Conservation (phyloP, 164 flowering plant genomes). For the Buxus sempervirens region DNA sequence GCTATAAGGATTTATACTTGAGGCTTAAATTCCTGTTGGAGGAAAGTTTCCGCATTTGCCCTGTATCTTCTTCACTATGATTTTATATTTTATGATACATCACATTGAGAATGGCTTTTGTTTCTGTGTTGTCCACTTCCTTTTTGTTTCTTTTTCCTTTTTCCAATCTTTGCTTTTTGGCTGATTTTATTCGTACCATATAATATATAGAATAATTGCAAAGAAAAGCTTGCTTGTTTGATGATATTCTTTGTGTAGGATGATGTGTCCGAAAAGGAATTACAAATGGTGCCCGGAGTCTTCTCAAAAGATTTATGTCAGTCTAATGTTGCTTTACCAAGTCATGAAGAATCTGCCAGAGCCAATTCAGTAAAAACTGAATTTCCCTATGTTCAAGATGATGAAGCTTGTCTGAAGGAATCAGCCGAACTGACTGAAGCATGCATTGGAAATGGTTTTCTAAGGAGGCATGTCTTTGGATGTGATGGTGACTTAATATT, state of each 20-base stretch:
- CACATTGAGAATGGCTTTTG: neutral
- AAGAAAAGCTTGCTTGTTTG: neutral
- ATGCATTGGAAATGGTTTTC: conserved; percentile 47
- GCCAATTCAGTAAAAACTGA: conserved; percentile 19
- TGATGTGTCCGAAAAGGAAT: conserved; percentile 26
- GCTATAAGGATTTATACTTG: no score
- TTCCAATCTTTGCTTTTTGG: neutral
- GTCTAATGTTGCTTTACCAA: conserved; percentile 4
- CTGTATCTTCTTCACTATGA: neutral
- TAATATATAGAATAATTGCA: conserved; percentile 17
- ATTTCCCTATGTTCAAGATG: conserved; percentile 13
- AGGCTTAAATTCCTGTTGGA: no score
- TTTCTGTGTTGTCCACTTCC: neutral
- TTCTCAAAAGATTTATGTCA: conserved; percentile 16
- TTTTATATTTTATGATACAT: neutral
- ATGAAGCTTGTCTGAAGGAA: conserved; percentile 23
- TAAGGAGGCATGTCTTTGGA: conserved; percentile 51
- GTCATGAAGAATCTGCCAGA: conserved; percentile 18
- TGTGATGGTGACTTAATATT: neutral
- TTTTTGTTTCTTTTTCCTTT: neutral
- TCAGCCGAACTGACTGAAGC: conserved; percentile 20
- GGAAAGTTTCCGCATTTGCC: neutral
- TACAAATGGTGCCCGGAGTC: conserved; percentile 17
- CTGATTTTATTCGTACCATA: conserved; percentile 19
- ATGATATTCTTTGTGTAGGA: conserved; percentile 24